Conservation (phyloP, 306 rosid species). For the Dalbergia oliveri region DNA sequence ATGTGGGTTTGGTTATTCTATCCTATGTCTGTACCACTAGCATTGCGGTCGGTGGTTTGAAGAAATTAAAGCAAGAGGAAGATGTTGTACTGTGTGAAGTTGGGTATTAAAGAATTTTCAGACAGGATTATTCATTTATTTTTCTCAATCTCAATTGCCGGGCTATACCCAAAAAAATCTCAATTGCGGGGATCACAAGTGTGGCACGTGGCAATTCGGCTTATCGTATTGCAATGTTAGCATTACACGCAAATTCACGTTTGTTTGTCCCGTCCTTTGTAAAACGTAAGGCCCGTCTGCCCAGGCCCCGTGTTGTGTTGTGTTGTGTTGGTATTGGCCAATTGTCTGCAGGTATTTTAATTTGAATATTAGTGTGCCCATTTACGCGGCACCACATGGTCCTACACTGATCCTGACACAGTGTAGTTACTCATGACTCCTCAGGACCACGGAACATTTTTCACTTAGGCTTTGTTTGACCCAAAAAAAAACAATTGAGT, state of each 20-base stretch:
- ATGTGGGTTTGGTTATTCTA: too few relatives aligned
- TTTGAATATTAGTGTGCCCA: not conserved
- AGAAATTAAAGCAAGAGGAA: too few relatives aligned
- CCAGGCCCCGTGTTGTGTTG: not conserved
- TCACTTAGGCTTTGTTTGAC: too few relatives aligned
- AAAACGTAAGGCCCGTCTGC: too few relatives aligned
- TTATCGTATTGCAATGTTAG: too few relatives aligned
- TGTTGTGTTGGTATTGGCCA: not conserved
- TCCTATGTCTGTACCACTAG: not conserved
- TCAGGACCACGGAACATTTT: not conserved
- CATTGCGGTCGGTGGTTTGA: not conserved
- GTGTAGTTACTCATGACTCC: not conserved
- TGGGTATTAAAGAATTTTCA: not conserved
- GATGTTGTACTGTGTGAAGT: too few relatives aligned
- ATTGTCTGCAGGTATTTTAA: not conserved
- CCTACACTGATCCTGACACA: not conserved
- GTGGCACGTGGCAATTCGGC: too few relatives aligned
- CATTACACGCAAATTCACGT: not conserved
- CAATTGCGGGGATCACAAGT: too few relatives aligned
- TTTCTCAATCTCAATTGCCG: too few relatives aligned
- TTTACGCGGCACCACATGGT: slow-evolving; percentile 23
- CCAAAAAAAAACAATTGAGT: too few relatives aligned
- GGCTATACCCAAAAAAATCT: too few relatives aligned
- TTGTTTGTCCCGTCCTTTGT: too few relatives aligned
- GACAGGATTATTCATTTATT: not conserved